Conservation (phyloP, 78 protist species). For the Isochrysis galbana region DNA sequence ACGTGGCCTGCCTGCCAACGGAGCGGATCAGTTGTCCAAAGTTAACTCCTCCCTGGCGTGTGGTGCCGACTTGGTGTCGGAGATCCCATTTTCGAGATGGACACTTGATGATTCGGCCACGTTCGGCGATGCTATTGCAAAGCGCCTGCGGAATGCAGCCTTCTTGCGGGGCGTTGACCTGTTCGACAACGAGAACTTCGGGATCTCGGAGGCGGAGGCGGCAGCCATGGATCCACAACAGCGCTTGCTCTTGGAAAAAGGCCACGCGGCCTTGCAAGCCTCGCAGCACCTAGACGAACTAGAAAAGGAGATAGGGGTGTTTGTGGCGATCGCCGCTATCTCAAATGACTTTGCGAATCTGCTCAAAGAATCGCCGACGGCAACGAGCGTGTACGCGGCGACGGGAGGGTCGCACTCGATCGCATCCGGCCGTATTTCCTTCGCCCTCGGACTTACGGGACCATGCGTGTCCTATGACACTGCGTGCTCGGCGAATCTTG, state of each 20-base stretch:
- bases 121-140: not conserved
- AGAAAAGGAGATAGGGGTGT: not conserved
- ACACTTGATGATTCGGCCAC: not conserved
- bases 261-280: not conserved
- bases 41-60: not conserved
- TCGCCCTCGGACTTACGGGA: not conserved
- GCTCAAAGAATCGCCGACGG: not conserved
- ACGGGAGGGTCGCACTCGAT: not conserved
- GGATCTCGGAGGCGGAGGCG: not conserved
- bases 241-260: not conserved
- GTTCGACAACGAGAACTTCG: not conserved
- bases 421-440: not conserved
- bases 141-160: not conserved
- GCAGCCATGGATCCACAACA: not conserved
- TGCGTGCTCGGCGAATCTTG: not conserved
- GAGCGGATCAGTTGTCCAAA: no score
- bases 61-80: not conserved
- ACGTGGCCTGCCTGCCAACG: no score
- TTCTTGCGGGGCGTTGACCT: not conserved
- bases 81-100: not conserved
- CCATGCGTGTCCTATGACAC: not conserved
- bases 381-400: not conserved
- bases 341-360: not conserved
- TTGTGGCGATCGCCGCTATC: not conserved
- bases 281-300: not conserved